These are phyloP conservation scores for Codiaeum variegatum DNA, from an alignment of 441 rosid species.

Conservation along the genomic window DNA sequence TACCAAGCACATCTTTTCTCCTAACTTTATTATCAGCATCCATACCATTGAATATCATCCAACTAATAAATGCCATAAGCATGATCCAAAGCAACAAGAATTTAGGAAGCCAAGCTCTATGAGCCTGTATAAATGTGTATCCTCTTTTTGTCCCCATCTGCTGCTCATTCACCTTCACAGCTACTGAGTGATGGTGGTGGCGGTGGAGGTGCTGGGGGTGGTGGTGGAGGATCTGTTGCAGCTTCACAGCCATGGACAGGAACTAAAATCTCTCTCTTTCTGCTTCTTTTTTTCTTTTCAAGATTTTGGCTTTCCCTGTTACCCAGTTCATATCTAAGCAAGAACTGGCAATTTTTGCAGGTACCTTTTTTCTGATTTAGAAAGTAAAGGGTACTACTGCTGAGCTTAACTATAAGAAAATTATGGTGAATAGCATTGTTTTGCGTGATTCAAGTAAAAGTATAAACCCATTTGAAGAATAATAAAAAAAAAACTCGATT, in stretches of 20 bases:
- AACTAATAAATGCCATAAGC: constrained; percentile 43
- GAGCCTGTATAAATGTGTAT: constrained; percentile 59
- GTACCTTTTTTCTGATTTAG: constrained; percentile 21
- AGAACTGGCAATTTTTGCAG: constrained; percentile 22
- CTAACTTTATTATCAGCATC: constrained; percentile 59
- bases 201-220: constrained; percentile 35
- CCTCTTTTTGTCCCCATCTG: constrained; percentile 59
- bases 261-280: constrained; percentile 28
- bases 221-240: constrained; percentile 49
- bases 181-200: constrained; percentile 51
- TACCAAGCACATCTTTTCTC: constrained; percentile 65
- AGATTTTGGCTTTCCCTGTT: constrained; percentile 24
- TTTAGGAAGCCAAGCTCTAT: constrained; percentile 73
- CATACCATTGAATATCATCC: constrained; percentile 49
- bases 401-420: constrained; percentile 22
- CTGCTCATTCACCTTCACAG: constrained; percentile 59
- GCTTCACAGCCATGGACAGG: constrained; percentile 52
- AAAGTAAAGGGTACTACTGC: constrained; percentile 23
- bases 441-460: constrained; percentile 36
- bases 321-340: constrained; percentile 55
- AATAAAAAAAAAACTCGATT: constrained; percentile 22
- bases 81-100: constrained; percentile 52
- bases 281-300: constrained; percentile 13
- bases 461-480: constrained; percentile 17
- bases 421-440: constrained; percentile 42